Evolutionary conservation across 2,329 filamentous ascomycete genomes (phyloP).

Genomic region (Lojkania enalia): DNA sequence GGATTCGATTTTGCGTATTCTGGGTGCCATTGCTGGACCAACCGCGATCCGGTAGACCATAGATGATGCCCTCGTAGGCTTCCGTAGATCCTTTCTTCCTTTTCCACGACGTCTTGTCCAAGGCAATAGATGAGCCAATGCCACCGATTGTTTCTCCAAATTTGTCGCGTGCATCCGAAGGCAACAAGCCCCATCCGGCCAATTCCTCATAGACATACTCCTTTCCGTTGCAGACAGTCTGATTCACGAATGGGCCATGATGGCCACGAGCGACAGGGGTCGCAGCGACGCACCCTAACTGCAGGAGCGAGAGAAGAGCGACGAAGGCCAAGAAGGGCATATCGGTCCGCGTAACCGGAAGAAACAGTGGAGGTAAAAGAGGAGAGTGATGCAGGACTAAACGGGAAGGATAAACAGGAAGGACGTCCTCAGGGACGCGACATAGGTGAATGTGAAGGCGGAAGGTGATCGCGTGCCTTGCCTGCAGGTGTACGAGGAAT

Average conservation of each 20-base stretch:
- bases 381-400: too few species aligned
- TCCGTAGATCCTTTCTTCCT: slow-evolving; percentile 49
- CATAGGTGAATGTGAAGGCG: slow-evolving; percentile 3
- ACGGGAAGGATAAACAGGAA: too few species aligned
- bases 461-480: slow-evolving; percentile 21
- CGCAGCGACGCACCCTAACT: slow-evolving; percentile 19
- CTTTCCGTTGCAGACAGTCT: slow-evolving; percentile 61
- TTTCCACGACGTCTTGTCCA: slow-evolving; percentile 64
- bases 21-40: slow-evolving; percentile 73
- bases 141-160: slow-evolving; percentile 68
- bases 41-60: slow-evolving; percentile 67
- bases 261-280: slow-evolving; percentile 15
- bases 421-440: too few species aligned
- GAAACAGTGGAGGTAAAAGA: too few species aligned
- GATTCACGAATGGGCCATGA: slow-evolving; percentile 19
- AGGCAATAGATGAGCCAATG: slow-evolving; percentile 66
- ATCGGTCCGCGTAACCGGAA: too few species aligned
- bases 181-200: slow-evolving; percentile 67
- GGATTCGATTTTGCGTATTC: slow-evolving; percentile 69
- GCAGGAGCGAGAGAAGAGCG: slow-evolving; percentile 23
- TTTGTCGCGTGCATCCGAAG: slow-evolving; percentile 63
- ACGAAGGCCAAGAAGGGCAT: slow-evolving; percentile 26
- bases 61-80: slow-evolving; percentile 65
- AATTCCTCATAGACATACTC: slow-evolving; percentile 68
- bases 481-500: slow-evolving; percentile 5